Percentiles rank a stretch among this genome's conserved stretches.
These are phyloP conservation scores for Mortierella sp. DNA, from an alignment of 371 early-diverging fungal genomes.

Conservation along the genomic window DNA sequence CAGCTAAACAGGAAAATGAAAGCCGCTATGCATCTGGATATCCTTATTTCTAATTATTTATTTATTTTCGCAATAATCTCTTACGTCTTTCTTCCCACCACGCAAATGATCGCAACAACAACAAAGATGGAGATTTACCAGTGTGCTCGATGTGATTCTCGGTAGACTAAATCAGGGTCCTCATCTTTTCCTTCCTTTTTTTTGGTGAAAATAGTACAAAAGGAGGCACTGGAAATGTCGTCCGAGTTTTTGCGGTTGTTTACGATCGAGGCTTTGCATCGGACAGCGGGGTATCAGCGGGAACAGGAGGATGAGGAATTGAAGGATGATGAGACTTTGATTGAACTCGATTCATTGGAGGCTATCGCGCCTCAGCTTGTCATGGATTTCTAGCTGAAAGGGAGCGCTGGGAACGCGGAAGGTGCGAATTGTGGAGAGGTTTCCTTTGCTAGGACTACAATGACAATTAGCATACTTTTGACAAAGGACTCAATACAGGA, in stretches of 20 bases:
- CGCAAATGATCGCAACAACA: background rate
- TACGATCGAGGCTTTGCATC: slow-evolving; percentile 51
- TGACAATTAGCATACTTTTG: background rate
- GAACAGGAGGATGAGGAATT: slow-evolving; percentile 53
- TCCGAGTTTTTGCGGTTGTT: slow-evolving; percentile 59
- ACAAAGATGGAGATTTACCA: background rate
- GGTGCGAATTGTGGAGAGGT: background rate
- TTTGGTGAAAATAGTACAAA: slow-evolving; percentile 38
- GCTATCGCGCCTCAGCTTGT: slow-evolving; percentile 48
- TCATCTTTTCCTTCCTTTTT: background rate
- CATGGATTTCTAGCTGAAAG: slow-evolving; percentile 41
- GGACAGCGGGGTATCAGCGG: slow-evolving; percentile 49
- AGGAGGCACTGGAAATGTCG: slow-evolving; percentile 59
- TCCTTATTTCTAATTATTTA: no score
- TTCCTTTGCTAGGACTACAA: background rate
- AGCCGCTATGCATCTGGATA: background rate
- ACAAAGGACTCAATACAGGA: background rate
- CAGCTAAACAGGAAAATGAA: background rate
- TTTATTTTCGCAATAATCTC: background rate
- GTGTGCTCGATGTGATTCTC: background rate
- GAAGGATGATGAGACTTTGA: slow-evolving; percentile 34
- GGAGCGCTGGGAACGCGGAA: background rate
- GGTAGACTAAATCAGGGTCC: background rate
- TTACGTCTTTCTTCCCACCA: background rate
- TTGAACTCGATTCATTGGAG: slow-evolving; percentile 51